Evolutionary conservation across 2,329 filamentous ascomycete genomes (phyloP).

Genomic region (Nothophoma quercina): DNA sequence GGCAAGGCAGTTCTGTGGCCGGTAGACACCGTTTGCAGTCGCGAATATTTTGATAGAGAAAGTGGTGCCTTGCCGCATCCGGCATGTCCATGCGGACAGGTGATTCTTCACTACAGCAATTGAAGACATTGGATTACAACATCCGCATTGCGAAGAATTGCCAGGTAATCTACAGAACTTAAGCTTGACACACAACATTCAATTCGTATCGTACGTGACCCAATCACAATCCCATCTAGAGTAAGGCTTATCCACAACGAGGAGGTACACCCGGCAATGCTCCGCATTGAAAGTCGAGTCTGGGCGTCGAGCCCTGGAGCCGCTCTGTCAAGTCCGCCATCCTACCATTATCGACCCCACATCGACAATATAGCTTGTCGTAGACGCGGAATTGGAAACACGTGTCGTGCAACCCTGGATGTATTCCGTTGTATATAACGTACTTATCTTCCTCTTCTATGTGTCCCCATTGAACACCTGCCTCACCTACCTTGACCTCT

Average conservation of each 20-base stretch:
- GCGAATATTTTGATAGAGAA: not conserved
- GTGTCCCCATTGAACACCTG: not conserved
- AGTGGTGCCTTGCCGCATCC: not conserved
- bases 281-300: not conserved
- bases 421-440: conserved; percentile 7
- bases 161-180: not conserved
- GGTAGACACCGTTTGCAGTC: not conserved
- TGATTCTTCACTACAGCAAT: not conserved
- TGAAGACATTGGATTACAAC: not conserved
- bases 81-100: conserved; percentile 6
- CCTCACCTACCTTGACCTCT: not conserved
- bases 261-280: conserved; percentile 17
- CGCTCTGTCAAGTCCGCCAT: conserved; percentile 5
- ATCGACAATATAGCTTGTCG: conserved; percentile 1
- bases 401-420: not conserved
- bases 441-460: not conserved
- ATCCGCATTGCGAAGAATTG: not conserved
- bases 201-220: not conserved
- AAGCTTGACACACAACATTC: not conserved
- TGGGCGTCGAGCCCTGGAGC: not conserved
- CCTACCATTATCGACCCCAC: conserved; percentile 17
- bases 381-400: conserved; percentile 18
- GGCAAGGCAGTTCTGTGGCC: not conserved
- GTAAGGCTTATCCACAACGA: conserved; percentile 3
- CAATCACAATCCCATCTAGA: not conserved